A percentile compares a stretch with the other conserved stretches of the same genome.
These are phyloP conservation scores for Raddia distichophylla DNA, from an alignment of 176 grass and related monocot genomes.

Conservation along the genomic window DNA sequence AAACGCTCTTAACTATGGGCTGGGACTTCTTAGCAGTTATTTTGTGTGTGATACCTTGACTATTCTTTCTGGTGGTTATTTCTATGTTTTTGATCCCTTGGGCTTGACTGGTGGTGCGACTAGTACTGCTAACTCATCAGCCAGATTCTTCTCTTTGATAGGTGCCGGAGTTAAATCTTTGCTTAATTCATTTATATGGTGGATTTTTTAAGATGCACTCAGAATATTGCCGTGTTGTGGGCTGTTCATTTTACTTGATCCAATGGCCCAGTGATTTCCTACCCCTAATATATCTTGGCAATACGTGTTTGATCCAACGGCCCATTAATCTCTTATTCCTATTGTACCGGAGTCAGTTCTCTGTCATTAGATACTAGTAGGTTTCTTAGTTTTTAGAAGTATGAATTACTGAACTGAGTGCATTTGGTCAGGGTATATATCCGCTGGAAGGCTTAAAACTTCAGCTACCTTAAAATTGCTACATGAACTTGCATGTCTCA, in stretches of 20 bases:
- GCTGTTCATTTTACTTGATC: too few species aligned
- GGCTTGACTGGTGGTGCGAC: constrained; percentile 68
- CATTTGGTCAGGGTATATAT: neutral
- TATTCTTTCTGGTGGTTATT: constrained; percentile 87
- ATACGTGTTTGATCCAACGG: too few species aligned
- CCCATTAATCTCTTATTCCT: too few species aligned
- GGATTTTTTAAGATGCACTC: too few species aligned
- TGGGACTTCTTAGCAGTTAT: constrained; percentile 92
- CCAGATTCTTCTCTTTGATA: constrained; percentile 89
- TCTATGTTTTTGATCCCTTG: constrained; percentile 95
- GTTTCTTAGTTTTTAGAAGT: neutral
- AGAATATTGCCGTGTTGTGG: too few species aligned
- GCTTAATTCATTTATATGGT: constrained; percentile 18
- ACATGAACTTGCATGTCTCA: constrained; percentile 1
- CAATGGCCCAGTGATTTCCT: too few species aligned
- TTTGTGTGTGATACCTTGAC: constrained; percentile 88
- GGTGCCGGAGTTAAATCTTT: constrained; percentile 43
- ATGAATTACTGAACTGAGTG: neutral
- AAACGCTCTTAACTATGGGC: constrained; percentile 77
- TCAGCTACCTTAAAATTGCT: neutral
- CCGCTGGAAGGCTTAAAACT: constrained; percentile 8
- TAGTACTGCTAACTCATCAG: constrained; percentile 59
- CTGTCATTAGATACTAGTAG: neutral
- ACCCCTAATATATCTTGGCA: too few species aligned
- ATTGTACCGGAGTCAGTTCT: neutral